phyloP scores from a whole-genome alignment of 257 asterid genomes.

The Capsicum chinense region DNA sequence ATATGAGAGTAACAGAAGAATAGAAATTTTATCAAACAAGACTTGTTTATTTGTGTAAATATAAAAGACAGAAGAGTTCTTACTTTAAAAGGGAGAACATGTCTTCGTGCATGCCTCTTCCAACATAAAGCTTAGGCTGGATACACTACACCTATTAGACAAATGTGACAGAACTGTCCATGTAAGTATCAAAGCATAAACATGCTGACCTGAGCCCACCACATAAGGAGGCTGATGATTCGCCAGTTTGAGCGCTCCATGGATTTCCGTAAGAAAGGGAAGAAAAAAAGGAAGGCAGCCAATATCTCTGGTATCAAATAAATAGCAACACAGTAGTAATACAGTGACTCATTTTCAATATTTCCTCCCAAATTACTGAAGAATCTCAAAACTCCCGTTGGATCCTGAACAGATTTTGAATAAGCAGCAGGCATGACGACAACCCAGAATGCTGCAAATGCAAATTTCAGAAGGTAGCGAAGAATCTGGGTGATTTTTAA shows the following conservation, averaged over 20 bases:
- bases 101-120: constrained; percentile 99
- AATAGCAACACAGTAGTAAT: constrained; percentile 76
- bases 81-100: constrained; percentile 86
- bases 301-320: constrained; percentile 87
- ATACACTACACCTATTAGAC: constrained; percentile 36
- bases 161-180: constrained; percentile 28
- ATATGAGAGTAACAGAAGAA: constrained; percentile 18
- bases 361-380: constrained; percentile 71
- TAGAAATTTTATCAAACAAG: constrained; percentile 15
- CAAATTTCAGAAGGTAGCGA: constrained; percentile 85
- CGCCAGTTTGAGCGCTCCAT: constrained; percentile 88
- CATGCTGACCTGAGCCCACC: constrained; percentile 94
- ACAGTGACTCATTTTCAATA: constrained; percentile 69
- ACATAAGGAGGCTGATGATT: constrained; percentile 66
- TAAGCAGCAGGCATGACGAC: constrained; percentile 85
- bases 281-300: constrained; percentile 72
- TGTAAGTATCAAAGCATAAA: constrained; percentile 24
- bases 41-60: neutral
- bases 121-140: constrained; percentile 94
- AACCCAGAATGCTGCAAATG: constrained; percentile 86
- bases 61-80: constrained; percentile 42
- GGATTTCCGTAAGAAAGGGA: constrained; percentile 77
- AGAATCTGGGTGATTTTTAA: constrained; percentile 73
- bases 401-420: constrained; percentile 76
- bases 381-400: constrained; percentile 76